Base-by-base conservation (phyloP, 164 flowering plant genomes). In the Vitis riparia region DNA sequence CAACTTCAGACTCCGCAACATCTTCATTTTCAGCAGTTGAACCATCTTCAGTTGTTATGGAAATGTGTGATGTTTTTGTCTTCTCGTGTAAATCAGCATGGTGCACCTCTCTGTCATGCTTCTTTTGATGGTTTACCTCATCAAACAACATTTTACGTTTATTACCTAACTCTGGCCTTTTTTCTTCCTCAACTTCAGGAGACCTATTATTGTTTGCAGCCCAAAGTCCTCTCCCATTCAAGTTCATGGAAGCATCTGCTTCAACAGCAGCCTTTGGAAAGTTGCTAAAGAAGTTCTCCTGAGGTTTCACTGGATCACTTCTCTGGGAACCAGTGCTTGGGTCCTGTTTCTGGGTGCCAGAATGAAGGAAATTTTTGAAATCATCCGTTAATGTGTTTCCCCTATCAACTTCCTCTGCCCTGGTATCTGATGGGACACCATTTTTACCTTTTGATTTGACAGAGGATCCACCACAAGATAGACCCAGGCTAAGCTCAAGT, bases 21-120 rank as follows among this genome's bases (percentile, higher is more conserved):
- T 90, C 99, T 82, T 91, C 98, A 81, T 89, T 92, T 71, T 90
- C 97, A 52, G 92, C 91, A 70, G 88, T 81, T 30, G 93, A 91
- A 19, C 92, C 94, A 48, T 91, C 97, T 68, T 91, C 94, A 13
- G 92, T 83, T n/a, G 86, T 82, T 48, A 87, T 69, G 51, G 98
- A 87, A 66, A 91, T 76, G 67, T 86, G 87, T 13, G 95, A 83
- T 44, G 77, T 63, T 75, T 74, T 92, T 27, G 71, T 47, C 80
- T 71, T 87, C 32, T 83, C 88, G 71, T 74, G 81, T 16, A 72
- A 68, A 77, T 83, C 89, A 72, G 61, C 55, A 62, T 68, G 78
- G 53, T 71, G 78, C 58, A 73, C 62, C 49, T 89, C 98, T 59
- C 78, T 79, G 62, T 86, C 93, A 65, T 68, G 88, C 80, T 84